Evolutionary conservation across 495 filamentous ascomycete genomes (phyloP), one percentile per base, ranked within the genome.

Genomic region (Tuber aestivum): DNA sequence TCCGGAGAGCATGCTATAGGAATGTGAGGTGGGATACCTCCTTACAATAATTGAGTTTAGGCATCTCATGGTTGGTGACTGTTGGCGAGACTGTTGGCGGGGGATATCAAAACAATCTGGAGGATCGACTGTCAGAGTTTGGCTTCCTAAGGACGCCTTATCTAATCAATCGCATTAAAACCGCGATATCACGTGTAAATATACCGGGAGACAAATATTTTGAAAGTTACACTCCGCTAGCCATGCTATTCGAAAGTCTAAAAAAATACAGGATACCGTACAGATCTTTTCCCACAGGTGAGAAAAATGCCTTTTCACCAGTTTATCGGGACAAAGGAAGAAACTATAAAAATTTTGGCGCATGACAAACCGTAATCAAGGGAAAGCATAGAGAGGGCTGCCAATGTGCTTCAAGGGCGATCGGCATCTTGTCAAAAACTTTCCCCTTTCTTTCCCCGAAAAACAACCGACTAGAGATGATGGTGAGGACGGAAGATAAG

Each of bases 211-310:
- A 35, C 56, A 65, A 65, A 35, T 65, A 12, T 20, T 35, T 65
- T 16, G 27, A 27, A 65, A 35, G 56, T 27, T 35, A 32, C 12
- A 35, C 56, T 65, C 56, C 56, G 27, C 56, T 35, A 35, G 56
- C 27, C 56, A 65, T 65, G 56, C 56, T 18, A 20, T 35, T 65
- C 56, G 32, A 65, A 65, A 65, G 27, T 65, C 56, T 65, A 65
- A 65, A 65, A 65, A 65, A 65, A 65, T 65, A 65, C 56, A 65
- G 32, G 27, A 65, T 65, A 65, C 56, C 56, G 56, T 65, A 65
- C 56, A 65, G 56, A 65, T 18, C 10, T 65, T 65, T 65, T 35
- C 56, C 35, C 56, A 35, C 56, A 65, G 27, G 35, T 14, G 56
- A 65, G 56, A 65, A 65, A 65, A 65, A 65, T 65, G 56, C 56